phyloP scores from a whole-genome alignment of 148 eudicot species.

The Tetragonia tetragonoides region DNA sequence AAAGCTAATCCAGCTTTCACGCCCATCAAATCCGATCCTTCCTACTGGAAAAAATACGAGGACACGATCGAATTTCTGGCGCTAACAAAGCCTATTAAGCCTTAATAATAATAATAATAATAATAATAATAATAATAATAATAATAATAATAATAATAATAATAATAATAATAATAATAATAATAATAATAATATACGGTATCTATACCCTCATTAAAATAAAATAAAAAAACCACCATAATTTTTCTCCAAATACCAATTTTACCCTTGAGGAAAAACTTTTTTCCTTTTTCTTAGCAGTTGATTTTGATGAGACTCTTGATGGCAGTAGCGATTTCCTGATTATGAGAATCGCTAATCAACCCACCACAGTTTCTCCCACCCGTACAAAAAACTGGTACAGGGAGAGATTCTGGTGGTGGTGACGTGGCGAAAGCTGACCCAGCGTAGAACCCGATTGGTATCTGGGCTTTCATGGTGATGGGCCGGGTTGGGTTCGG shows the following conservation, averaged over 20 bases:
- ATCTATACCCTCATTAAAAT: background rate
- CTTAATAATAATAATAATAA: no score
- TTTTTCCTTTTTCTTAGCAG: background rate
- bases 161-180: no score
- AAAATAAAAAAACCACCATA: background rate
- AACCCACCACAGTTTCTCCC: constrained; percentile 17
- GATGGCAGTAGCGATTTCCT: constrained; percentile 25
- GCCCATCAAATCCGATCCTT: constrained; percentile 1
- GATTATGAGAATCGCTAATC: background rate
- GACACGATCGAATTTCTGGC: background rate
- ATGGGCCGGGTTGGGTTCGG: background rate
- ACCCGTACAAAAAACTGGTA: constrained; percentile 43
- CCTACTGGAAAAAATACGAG: constrained; percentile 25
- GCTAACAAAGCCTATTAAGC: background rate
- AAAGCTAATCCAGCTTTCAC: background rate
- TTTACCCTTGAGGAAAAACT: background rate
- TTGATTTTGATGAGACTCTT: constrained; percentile 26
- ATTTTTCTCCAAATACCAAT: background rate
- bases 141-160: no score
- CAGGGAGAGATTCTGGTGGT: constrained; percentile 50
- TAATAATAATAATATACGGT: no score
- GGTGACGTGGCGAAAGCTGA: constrained; percentile 47
- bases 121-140: no score
- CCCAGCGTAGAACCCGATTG: constrained; percentile 44
- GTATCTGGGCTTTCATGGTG: no score